Evolutionary conservation across 345 rosid species (phyloP).

Genomic region (Clausena lansium): DNA sequence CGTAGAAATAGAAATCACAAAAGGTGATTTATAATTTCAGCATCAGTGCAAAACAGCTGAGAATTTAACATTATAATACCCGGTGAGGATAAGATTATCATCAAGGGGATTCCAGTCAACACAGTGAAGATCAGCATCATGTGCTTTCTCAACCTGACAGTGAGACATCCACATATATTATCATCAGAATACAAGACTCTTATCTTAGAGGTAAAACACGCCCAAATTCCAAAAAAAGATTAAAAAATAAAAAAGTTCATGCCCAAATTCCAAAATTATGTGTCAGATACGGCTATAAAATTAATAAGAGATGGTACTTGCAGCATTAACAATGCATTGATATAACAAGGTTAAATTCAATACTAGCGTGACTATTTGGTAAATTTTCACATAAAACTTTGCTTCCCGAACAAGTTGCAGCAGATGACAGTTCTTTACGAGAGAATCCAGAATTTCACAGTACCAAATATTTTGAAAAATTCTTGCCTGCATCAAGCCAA

Average conservation of each 20-base stretch:
- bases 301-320: not conserved
- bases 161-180: constrained; percentile 2
- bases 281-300: not conserved
- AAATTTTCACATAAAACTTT: not conserved
- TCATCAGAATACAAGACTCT: not conserved
- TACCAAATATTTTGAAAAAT: not conserved
- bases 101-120: constrained; percentile 98
- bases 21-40: not conserved
- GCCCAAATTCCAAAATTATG: not conserved
- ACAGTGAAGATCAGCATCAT: constrained; percentile 94
- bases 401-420: not conserved
- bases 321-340: not conserved
- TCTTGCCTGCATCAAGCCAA: not conserved
- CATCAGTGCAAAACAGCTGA: constrained; percentile 5
- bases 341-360: not conserved
- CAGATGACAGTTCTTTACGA: not conserved
- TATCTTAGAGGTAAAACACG: not conserved
- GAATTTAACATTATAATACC: constrained; percentile 45
- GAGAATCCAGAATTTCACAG: not conserved
- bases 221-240: not conserved
- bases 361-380: not conserved
- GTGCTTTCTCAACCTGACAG: constrained; percentile 89
- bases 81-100: constrained; percentile 82
- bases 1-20: constrained; percentile 5
- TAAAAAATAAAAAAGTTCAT: no score